Evolutionary conservation across 2,329 filamentous ascomycete species (phyloP).

Genomic region (Akanthomyces muscarius): DNA sequence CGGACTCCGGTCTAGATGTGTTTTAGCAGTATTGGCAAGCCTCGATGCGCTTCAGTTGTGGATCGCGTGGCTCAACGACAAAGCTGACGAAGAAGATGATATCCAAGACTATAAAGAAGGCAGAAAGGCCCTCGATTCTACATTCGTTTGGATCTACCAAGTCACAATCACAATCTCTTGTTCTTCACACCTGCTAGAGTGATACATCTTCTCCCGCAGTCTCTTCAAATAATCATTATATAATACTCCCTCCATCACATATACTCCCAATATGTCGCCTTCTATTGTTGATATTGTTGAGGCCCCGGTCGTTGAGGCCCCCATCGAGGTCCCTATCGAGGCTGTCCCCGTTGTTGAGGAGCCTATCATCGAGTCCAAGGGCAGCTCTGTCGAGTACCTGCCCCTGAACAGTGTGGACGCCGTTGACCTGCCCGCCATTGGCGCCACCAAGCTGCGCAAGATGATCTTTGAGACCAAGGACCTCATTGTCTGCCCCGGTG

Average conservation of each 20-base stretch:
- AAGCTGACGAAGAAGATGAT: background rate
- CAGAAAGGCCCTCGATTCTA: background rate
- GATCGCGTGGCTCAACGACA: background rate
- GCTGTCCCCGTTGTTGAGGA: background rate
- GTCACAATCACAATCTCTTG: background rate
- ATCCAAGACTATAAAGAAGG: conserved; percentile 13
- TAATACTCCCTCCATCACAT: background rate
- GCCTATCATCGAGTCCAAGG: conserved; percentile 13
- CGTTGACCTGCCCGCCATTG: conserved; percentile 21
- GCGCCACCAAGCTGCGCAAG: conserved; percentile 36
- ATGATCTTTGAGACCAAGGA: conserved; percentile 38
- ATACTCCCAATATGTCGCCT: conserved; percentile 10
- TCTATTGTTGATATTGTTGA: conserved; percentile 14
- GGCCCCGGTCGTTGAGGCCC: conserved; percentile 8
- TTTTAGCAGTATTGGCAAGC: background rate
- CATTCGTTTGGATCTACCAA: background rate
- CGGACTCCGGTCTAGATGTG: conserved; percentile 14
- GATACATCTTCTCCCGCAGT: background rate
- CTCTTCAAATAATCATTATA: background rate
- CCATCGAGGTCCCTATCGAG: conserved; percentile 2
- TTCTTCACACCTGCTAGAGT: background rate
- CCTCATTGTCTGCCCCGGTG: conserved; percentile 58
- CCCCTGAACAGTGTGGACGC: conserved; percentile 18
- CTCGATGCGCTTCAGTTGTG: conserved; percentile 4
- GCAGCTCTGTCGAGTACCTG: conserved; percentile 15